These are phyloP conservation scores for Vigna mungo DNA, from an alignment of 306 rosid species.

Conservation along the genomic window DNA sequence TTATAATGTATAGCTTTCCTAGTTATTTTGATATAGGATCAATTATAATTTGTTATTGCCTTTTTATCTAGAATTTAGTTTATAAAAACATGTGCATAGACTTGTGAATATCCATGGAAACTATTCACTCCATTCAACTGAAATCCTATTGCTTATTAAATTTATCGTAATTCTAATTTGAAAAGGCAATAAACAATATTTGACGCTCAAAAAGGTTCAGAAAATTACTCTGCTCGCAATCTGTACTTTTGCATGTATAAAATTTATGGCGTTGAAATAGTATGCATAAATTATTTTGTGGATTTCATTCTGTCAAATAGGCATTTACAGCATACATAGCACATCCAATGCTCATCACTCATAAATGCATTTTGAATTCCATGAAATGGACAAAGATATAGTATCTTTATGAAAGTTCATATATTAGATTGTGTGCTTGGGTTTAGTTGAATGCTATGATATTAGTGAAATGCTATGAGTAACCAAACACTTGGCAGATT, in stretches of 20 bases:
- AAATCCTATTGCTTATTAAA: slow-evolving; percentile 9
- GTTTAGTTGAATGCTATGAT: neutral
- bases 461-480: too few species aligned
- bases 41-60: neutral
- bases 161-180: slow-evolving; percentile 21
- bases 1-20: neutral
- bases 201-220: neutral
- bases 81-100: neutral
- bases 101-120: neutral
- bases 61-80: neutral
- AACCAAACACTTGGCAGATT: too few species aligned
- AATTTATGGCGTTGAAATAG: slow-evolving; percentile 6
- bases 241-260: slow-evolving; percentile 1
- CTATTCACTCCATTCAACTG: neutral
- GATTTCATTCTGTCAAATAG: neutral
- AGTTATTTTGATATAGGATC: neutral
- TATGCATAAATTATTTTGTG: slow-evolving; percentile 1
- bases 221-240: neutral
- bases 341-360: neutral
- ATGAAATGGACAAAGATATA: slow-evolving; percentile 9
- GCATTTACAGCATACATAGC: neutral
- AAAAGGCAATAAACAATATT: slow-evolving; percentile 24
- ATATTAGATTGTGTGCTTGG: neutral
- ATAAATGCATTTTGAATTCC: neutral
- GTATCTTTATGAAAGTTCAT: slow-evolving; percentile 25